A percentile compares a stretch with the other conserved stretches of the same genome.
Conservation (phyloP, 768 basidiomycete species). For the Chlorophyllum brunneum region DNA sequence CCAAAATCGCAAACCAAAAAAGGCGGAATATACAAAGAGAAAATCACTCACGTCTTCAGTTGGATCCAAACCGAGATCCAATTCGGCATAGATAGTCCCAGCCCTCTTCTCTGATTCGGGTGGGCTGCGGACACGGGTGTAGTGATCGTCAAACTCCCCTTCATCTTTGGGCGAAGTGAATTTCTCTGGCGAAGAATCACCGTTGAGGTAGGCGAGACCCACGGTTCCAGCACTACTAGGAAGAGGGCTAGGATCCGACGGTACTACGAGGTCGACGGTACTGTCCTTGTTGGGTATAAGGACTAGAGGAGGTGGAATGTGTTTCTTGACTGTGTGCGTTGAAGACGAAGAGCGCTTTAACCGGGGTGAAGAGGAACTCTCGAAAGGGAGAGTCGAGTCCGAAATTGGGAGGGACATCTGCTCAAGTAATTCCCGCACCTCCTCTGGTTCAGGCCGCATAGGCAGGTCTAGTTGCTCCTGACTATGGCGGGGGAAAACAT, state of each 20-base stretch:
- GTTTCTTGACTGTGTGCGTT: slow-evolving; percentile 28
- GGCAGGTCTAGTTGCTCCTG: slow-evolving; percentile 24
- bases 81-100: slow-evolving; percentile 49
- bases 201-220: slow-evolving; percentile 43
- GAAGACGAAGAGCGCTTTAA: slow-evolving; percentile 31
- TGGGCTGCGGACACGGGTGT: slow-evolving; percentile 29
- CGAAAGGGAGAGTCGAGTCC: slow-evolving; percentile 24
- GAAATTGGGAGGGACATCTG: slow-evolving; percentile 39
- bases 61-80: slow-evolving; percentile 47
- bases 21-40: slow-evolving; percentile 6
- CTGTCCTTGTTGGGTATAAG: slow-evolving; percentile 38
- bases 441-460: slow-evolving; percentile 32
- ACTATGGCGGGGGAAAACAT: slow-evolving; percentile 21
- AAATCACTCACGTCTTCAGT: slow-evolving; percentile 36
- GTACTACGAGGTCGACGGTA: slow-evolving; percentile 27
- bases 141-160: slow-evolving; percentile 41
- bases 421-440: slow-evolving; percentile 33
- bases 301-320: slow-evolving; percentile 56
- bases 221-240: slow-evolving; percentile 32
- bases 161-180: slow-evolving; percentile 11
- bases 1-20: not conserved
- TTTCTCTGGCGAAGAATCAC: slow-evolving; percentile 22
- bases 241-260: slow-evolving; percentile 32
- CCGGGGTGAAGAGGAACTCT: not conserved
- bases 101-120: slow-evolving; percentile 41